Evolutionary conservation across 1,284 basidiomycete genomes (phyloP).

Genomic region (Cutaneotrichosporon daszewskae): DNA sequence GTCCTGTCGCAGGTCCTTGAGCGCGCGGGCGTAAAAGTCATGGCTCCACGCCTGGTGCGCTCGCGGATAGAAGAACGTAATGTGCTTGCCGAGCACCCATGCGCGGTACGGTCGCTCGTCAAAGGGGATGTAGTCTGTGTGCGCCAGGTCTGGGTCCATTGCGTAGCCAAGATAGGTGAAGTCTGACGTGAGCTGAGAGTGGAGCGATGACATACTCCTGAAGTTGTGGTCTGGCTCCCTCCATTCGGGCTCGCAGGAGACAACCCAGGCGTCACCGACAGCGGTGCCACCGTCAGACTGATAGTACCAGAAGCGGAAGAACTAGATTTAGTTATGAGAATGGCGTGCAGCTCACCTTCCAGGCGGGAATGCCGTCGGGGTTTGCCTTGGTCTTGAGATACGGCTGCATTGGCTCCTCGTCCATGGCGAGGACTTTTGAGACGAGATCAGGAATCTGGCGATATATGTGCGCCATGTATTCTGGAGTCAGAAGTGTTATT

Average conservation of each 20-base stretch:
- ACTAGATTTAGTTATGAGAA: conserved; percentile 8
- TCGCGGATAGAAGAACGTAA: conserved; percentile 20
- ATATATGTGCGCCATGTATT: conserved; percentile 21
- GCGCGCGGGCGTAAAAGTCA: conserved; percentile 14
- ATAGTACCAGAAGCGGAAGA: conserved; percentile 22
- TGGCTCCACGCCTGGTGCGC: too few species aligned
- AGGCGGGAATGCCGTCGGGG: conserved; percentile 21
- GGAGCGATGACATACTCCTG: too few species aligned
- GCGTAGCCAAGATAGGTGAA: conserved; percentile 9
- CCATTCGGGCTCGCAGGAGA: conserved; percentile 12
- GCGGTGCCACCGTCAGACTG: conserved; percentile 12
- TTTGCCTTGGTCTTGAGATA: conserved; percentile 10
- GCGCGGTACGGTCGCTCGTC: conserved; percentile 13
- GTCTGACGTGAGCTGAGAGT: background rate
- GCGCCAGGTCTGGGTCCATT: conserved; percentile 2
- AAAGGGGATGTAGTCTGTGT: conserved; percentile 1
- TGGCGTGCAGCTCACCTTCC: conserved; percentile 21
- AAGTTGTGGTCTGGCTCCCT: too few species aligned
- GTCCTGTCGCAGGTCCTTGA: conserved; percentile 12
- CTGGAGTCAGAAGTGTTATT: conserved; percentile 8
- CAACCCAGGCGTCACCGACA: conserved; percentile 20
- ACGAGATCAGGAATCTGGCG: conserved; percentile 22
- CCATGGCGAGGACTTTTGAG: conserved; percentile 16
- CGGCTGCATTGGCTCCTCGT: conserved; percentile 1
- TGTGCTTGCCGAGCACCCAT: conserved; percentile 21